These are phyloP conservation scores for Trichopus zeylanicus DNA, from an alignment of 116 monocot species.

Conservation along the genomic window DNA sequence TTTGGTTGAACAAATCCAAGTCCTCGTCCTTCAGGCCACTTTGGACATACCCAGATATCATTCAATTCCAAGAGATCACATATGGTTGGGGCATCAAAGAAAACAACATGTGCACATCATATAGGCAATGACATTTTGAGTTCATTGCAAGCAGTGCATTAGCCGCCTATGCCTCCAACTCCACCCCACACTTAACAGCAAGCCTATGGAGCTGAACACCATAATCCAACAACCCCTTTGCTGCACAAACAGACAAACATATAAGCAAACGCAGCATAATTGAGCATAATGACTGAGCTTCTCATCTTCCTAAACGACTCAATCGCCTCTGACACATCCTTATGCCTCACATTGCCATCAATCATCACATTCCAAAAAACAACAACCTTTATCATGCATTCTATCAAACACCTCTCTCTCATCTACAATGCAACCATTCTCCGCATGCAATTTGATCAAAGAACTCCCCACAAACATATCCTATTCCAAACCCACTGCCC, in stretches of 20 bases:
- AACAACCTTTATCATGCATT: conserved; percentile 51
- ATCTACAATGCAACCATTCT: conserved; percentile 20
- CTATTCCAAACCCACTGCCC: conserved; percentile 34
- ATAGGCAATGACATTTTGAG: conserved; percentile 52
- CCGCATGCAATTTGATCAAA: conserved; percentile 65
- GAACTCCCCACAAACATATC: conserved; percentile 64
- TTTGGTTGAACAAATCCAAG: conserved; percentile 42
- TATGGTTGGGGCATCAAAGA: conserved; percentile 32
- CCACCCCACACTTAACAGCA: no score
- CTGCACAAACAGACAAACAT: conserved; percentile 55
- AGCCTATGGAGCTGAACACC: no score
- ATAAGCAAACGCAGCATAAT: conserved; percentile 41
- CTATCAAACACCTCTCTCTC: conserved; percentile 64
- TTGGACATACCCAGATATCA: conserved; percentile 77
- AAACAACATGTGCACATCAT: conserved; percentile 38
- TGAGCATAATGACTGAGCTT: conserved; percentile 13
- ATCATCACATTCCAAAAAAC: conserved; percentile 91
- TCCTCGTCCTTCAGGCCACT: conserved; percentile 58
- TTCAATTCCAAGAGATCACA: conserved; percentile 68
- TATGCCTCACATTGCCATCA: conserved; percentile 49
- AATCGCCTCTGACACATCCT: conserved; percentile 27
- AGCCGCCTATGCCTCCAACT: conserved; percentile 39
- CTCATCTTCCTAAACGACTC: conserved; percentile 49
- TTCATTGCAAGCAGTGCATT: conserved; percentile 84
- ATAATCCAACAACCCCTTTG: no score